phyloP scores from a whole-genome alignment of 2,329 filamentous ascomycete genomes.

The Pseudogymnoascus sp. region DNA sequence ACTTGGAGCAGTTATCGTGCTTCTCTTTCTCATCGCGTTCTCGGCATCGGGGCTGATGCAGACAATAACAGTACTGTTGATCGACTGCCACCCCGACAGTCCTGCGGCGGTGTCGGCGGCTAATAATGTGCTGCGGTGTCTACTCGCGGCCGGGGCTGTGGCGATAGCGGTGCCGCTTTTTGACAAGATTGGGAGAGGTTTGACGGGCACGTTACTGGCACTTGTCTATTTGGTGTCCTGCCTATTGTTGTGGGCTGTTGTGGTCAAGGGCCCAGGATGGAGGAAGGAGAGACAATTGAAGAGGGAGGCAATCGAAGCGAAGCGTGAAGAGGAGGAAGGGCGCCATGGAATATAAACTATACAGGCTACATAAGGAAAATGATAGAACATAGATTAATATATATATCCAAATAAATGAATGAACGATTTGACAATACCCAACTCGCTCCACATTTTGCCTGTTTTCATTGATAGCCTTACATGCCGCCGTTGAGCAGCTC shows the following conservation, averaged over 20 bases:
- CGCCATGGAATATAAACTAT: not conserved
- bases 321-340: not conserved
- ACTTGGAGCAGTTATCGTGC: slow-evolving; percentile 14
- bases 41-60: slow-evolving; percentile 14
- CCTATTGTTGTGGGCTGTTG: slow-evolving; percentile 41
- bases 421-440: not conserved
- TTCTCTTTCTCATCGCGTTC: slow-evolving; percentile 18
- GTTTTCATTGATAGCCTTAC: not conserved
- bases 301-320: slow-evolving; percentile 23
- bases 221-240: slow-evolving; percentile 35
- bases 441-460: not conserved
- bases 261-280: slow-evolving; percentile 39
- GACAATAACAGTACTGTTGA: slow-evolving; percentile 14
- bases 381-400: not conserved
- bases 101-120: slow-evolving; percentile 13
- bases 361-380: not conserved
- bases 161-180: slow-evolving; percentile 12
- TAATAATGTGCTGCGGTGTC: slow-evolving; percentile 15
- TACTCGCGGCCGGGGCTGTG: slow-evolving; percentile 12
- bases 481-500: not conserved
- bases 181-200: slow-evolving; percentile 33
- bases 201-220: slow-evolving; percentile 50
- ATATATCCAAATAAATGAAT: not conserved
- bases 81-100: slow-evolving; percentile 15
- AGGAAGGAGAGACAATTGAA: slow-evolving; percentile 32